Base-by-base conservation (phyloP, 1,284 basidiomycete genomes). In the Amylostereum areolatum region DNA sequence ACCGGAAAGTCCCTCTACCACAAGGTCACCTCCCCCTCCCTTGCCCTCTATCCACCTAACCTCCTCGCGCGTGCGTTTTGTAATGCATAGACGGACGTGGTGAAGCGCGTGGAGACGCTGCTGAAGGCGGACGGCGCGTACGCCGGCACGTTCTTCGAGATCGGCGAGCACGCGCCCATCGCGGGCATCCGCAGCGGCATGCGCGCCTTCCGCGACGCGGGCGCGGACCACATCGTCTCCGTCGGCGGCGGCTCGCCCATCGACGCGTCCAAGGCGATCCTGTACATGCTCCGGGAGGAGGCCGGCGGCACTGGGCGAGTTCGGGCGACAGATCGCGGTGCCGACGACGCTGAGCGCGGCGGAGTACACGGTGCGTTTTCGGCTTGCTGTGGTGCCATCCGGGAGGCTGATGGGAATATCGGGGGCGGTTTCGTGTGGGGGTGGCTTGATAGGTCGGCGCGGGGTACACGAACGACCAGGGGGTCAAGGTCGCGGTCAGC, bases 331-430 rank as follows among this genome's bases (percentile, higher is more conserved):
- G 56, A 82, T 92, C 50, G 85, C 88, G 4, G 81, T 92, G 46
- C 89, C 89, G 0, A 92, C 89, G 2, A 91, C 89, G 5, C 67
- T 92, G 31, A 88, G 84, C 54, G 88, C 88, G 1, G 90, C 89
- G 1, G 89, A 92, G 60, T 87, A 85, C 59, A 74, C 75, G 43
- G 85, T 83, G 54, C 52, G 74, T 61, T 8, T 4, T 5, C 3
- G 7, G 5, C 37, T 5, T 6, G 24, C 29, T 29, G 8, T 43
- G 9, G 18, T 18, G 18, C 18, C 18, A 18, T 18, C 8, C 1
- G 4, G 11, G n/a, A 31, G 6, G n/a, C 18, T 18, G 18, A 18
- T 18, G 18, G 18, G 18, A 18, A 18, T 18, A 18, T 18, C 18
- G 18, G 18, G 18, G 18, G 18, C 18, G 18, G 18, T 18, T 28